phyloP scores from a whole-genome alignment of 1,139 yeast species.

The Debaryomyces sp. region DNA sequence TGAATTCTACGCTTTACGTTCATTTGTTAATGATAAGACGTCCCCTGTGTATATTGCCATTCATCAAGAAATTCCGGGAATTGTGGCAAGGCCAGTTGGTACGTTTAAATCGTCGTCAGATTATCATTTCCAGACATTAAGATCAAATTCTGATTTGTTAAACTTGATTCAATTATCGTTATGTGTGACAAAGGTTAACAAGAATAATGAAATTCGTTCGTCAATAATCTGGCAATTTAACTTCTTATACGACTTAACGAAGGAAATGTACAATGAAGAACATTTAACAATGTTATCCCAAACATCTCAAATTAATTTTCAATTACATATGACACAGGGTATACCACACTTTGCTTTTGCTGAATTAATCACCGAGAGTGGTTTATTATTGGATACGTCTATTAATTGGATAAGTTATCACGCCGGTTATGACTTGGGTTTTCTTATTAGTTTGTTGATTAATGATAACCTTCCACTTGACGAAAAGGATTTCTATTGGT shows the following conservation, averaged over 20 bases:
- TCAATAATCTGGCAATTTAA: constrained; percentile 95
- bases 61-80: constrained; percentile 94
- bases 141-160: constrained; percentile 86
- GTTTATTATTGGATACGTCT: constrained; percentile 71
- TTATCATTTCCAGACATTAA: constrained; percentile 92
- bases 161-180: constrained; percentile 87
- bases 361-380: constrained; percentile 83
- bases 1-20: constrained; percentile 76
- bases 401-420: constrained; percentile 92
- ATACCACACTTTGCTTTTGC: constrained; percentile 82
- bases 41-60: constrained; percentile 64
- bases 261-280: constrained; percentile 87
- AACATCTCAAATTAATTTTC: constrained; percentile 84
- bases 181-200: constrained; percentile 71
- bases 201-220: constrained; percentile 63
- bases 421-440: constrained; percentile 94
- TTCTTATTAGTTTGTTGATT: constrained; percentile 74
- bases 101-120: constrained; percentile 87
- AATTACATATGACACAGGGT: constrained; percentile 74
- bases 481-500: constrained; percentile 76
- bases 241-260: constrained; percentile 72
- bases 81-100: constrained; percentile 96
- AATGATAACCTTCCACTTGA: constrained; percentile 80
- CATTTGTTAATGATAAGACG: constrained; percentile 64
- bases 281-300: constrained; percentile 65